These are phyloP conservation scores for Pichia deserticola DNA, from an alignment of 805 yeast genomes.

Conservation along the genomic window DNA sequence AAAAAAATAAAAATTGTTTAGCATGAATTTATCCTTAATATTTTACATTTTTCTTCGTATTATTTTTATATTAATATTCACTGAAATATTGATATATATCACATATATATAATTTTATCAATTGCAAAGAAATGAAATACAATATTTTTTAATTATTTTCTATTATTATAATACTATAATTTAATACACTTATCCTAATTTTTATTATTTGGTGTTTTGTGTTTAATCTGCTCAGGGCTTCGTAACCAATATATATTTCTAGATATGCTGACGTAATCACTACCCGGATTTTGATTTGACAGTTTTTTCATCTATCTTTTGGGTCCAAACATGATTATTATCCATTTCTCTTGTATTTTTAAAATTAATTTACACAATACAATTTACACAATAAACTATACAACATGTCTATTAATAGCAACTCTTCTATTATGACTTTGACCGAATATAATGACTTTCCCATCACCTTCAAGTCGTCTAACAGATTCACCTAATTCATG, in stretches of 20 bases:
- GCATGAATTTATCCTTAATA: background rate
- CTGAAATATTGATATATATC: background rate
- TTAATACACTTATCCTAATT: too few relatives aligned
- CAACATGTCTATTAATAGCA: slow-evolving; percentile 18
- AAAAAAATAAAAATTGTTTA: too few relatives aligned
- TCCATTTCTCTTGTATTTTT: background rate
- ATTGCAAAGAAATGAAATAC: too few relatives aligned
- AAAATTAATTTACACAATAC: too few relatives aligned
- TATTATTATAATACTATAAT: too few relatives aligned
- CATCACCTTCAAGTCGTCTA: slow-evolving; percentile 63
- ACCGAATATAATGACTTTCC: slow-evolving; percentile 59
- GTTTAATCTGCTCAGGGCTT: too few relatives aligned
- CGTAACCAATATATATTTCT: too few relatives aligned
- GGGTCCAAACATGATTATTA: background rate
- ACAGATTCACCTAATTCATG: slow-evolving; percentile 62
- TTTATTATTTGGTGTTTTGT: too few relatives aligned
- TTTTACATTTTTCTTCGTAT: background rate
- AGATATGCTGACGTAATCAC: background rate
- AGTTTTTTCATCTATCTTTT: background rate
- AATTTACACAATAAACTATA: slow-evolving; percentile 1
- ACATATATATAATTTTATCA: too few relatives aligned
- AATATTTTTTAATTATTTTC: too few relatives aligned
- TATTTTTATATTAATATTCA: background rate
- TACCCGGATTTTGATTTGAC: background rate
- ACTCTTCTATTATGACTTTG: slow-evolving; percentile 65